A percentile compares a stretch with the other conserved stretches of the same genome.
These are phyloP conservation scores for Vachellia collinsii DNA, from an alignment of 306 rosid genomes.

Conservation along the genomic window DNA sequence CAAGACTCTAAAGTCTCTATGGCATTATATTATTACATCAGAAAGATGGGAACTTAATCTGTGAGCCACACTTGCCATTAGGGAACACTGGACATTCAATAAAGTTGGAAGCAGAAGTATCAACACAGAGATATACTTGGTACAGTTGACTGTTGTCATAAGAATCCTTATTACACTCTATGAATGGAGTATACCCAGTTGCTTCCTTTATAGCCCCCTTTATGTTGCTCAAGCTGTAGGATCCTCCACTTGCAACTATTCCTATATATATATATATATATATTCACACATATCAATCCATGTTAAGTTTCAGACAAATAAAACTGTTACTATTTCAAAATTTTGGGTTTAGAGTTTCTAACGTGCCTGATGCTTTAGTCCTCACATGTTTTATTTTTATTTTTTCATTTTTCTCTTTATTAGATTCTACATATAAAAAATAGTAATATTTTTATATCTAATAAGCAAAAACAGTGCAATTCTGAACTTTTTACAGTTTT, in stretches of 20 bases:
- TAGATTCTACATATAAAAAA: too few relatives aligned
- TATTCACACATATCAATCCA: background rate
- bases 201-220: constrained; percentile 43
- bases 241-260: constrained; percentile 45
- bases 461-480: too few relatives aligned
- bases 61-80: constrained; percentile 36
- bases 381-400: too few relatives aligned
- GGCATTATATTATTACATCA: background rate
- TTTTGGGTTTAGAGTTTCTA: background rate
- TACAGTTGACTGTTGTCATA: constrained; percentile 51
- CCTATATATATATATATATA: background rate
- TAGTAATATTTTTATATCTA: too few relatives aligned
- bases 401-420: too few relatives aligned
- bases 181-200: constrained; percentile 43
- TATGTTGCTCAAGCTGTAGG: constrained; percentile 50
- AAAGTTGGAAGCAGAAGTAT: constrained; percentile 43
- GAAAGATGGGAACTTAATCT: constrained; percentile 58
- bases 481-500: too few relatives aligned
- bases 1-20: background rate
- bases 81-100: constrained; percentile 61
- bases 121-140: constrained; percentile 61
- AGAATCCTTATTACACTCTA: constrained; percentile 58
- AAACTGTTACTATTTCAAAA: background rate
- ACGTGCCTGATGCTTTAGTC: too few relatives aligned
- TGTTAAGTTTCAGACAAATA: background rate